These are phyloP conservation scores for Pulveroboletus ridleyi DNA, from an alignment of 1,284 basidiomycete species.

Conservation along the genomic window DNA sequence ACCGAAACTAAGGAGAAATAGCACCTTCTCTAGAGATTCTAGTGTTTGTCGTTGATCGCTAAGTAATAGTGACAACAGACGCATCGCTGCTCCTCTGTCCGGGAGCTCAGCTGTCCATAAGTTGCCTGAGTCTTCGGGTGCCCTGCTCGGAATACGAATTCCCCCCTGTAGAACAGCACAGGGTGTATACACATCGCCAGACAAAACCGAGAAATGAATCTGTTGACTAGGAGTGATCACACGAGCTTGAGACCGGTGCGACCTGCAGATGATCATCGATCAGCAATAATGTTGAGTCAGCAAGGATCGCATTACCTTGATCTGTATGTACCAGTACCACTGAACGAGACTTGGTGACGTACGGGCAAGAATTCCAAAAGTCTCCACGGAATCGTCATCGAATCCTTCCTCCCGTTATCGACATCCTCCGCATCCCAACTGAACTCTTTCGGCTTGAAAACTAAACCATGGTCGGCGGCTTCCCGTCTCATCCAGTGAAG, in stretches of 20 bases:
- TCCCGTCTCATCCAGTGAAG: neutral
- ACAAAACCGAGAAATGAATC: neutral
- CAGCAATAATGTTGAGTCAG: neutral
- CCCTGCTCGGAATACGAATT: neutral
- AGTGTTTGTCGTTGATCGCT: neutral
- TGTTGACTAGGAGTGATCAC: neutral
- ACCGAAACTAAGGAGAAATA: neutral
- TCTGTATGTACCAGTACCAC: neutral
- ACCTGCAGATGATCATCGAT: neutral
- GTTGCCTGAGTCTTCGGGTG: neutral
- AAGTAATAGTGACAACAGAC: neutral
- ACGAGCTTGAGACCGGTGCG: neutral
- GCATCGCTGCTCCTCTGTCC: neutral
- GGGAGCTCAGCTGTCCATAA: neutral
- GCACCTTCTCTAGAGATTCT: neutral
- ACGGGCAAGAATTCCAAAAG: neutral
- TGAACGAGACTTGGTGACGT: neutral
- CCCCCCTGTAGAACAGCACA: neutral
- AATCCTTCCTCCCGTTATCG: neutral
- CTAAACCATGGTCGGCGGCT: neutral
- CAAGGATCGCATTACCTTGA: neutral
- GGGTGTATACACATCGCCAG: neutral
- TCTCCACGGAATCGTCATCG: neutral
- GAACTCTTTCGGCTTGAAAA: neutral
- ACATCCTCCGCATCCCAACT: neutral